These are phyloP conservation scores for Agaricus sinodeliciosus DNA, from an alignment of 768 basidiomycete species.

Conservation along the genomic window DNA sequence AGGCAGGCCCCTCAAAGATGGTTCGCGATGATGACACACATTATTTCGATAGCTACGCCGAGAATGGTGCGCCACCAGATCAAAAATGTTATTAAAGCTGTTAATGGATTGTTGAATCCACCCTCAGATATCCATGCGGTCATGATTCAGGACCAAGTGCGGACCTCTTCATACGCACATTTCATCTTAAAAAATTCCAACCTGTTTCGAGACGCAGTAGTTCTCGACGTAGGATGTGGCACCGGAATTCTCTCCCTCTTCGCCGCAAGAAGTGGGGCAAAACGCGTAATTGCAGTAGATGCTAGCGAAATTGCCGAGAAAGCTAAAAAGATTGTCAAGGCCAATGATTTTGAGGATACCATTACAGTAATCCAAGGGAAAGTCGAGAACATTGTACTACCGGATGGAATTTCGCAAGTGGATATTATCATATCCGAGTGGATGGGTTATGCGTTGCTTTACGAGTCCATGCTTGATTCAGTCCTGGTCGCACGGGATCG, in stretches of 20 bases:
- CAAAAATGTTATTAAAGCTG: background rate
- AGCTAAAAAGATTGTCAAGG: slow-evolving; percentile 70
- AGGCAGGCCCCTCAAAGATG: slow-evolving; percentile 28
- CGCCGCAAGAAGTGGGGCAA: slow-evolving; percentile 84
- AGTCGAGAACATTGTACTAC: slow-evolving; percentile 80
- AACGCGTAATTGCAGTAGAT: slow-evolving; percentile 86
- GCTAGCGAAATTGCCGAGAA: slow-evolving; percentile 79
- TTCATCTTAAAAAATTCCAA: slow-evolving; percentile 82
- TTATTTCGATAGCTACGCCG: slow-evolving; percentile 87
- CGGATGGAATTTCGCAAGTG: slow-evolving; percentile 66
- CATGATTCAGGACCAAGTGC: slow-evolving; percentile 94
- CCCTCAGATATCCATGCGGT: slow-evolving; percentile 83
- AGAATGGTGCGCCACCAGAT: slow-evolving; percentile 56
- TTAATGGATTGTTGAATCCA: background rate
- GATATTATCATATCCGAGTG: slow-evolving; percentile 97
- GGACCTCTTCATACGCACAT: slow-evolving; percentile 88
- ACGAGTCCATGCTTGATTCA: slow-evolving; percentile 97
- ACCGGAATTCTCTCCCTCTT: slow-evolving; percentile 91
- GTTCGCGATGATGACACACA: slow-evolving; percentile 83
- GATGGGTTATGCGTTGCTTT: slow-evolving; percentile 92
- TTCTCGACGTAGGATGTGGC: slow-evolving; percentile 95
- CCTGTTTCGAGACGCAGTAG: slow-evolving; percentile 77
- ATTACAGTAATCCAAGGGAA: slow-evolving; percentile 90
- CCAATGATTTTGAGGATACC: slow-evolving; percentile 62
- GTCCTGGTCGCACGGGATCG: slow-evolving; percentile 85